These are phyloP conservation scores for Triticum urartu DNA, from an alignment of 176 grass and related monocot species.

Conservation along the genomic window DNA sequence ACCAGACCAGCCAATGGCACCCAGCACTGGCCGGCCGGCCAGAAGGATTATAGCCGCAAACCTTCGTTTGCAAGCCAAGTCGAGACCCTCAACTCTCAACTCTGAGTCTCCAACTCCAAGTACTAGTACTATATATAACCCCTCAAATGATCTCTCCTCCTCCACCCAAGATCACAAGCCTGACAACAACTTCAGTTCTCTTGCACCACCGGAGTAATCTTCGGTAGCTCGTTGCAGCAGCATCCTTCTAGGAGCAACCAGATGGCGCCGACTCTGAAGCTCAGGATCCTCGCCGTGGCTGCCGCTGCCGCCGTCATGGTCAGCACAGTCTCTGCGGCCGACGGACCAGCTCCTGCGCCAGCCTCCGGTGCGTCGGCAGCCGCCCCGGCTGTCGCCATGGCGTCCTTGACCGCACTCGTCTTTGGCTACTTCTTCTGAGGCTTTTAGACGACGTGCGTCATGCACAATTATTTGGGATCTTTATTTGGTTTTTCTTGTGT, in stretches of 20 bases:
- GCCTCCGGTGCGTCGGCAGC: slow-evolving; percentile 27
- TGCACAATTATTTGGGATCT: not conserved
- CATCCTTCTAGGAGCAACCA: not conserved
- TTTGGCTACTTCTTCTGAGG: slow-evolving; percentile 45
- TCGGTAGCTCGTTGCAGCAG: not conserved
- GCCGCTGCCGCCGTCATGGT: not conserved
- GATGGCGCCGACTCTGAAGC: slow-evolving; percentile 42
- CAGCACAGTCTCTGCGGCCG: slow-evolving; percentile 18
- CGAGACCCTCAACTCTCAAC: not conserved
- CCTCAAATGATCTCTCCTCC: not conserved
- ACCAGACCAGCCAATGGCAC: slow-evolving; percentile 10
- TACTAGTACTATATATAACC: not conserved
- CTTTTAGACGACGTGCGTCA: not conserved
- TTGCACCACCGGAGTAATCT: not conserved
- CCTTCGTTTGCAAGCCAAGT: slow-evolving; percentile 29
- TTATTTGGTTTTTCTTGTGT: not conserved
- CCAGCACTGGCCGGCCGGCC: not conserved
- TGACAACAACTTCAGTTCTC: not conserved
- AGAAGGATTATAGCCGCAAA: slow-evolving; percentile 32
- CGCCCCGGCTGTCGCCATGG: slow-evolving; percentile 24
- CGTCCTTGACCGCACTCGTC: slow-evolving; percentile 35
- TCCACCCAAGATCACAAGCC: not conserved
- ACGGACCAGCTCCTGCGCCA: slow-evolving; percentile 26
- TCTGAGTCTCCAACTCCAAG: not conserved
- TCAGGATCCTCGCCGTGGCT: slow-evolving; percentile 29